Evolutionary conservation across 768 basidiomycete species (phyloP).

Genomic region (Suillus decipiens): DNA sequence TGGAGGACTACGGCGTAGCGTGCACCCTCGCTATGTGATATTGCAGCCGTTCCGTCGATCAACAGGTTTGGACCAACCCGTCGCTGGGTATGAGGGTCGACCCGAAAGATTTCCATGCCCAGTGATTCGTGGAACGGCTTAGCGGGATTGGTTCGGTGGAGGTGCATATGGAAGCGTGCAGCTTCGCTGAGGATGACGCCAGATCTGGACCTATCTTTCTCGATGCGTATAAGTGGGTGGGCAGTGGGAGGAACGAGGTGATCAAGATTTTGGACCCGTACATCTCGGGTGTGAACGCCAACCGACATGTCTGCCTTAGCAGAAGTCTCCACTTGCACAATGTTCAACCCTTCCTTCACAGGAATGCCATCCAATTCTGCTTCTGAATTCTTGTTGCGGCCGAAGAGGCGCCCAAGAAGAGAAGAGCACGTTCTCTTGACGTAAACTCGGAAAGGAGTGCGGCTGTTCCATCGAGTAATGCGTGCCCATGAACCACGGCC

Average conservation of each 20-base stretch:
- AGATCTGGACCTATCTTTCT: slow-evolving; percentile 32
- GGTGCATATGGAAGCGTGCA: slow-evolving; percentile 60
- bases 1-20: slow-evolving; percentile 51
- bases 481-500: slow-evolving; percentile 54
- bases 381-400: slow-evolving; percentile 29
- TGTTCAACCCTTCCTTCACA: slow-evolving; percentile 42
- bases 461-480: slow-evolving; percentile 56
- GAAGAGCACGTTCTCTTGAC: slow-evolving; percentile 49
- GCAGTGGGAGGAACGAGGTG: slow-evolving; percentile 39
- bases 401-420: slow-evolving; percentile 48
- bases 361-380: slow-evolving; percentile 32
- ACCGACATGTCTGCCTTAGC: slow-evolving; percentile 54
- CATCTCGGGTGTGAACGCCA: slow-evolving; percentile 38
- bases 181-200: slow-evolving; percentile 54
- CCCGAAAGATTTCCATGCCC: slow-evolving; percentile 52
- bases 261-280: slow-evolving; percentile 49
- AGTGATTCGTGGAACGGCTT: slow-evolving; percentile 49
- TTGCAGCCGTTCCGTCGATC: slow-evolving; percentile 46
- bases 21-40: slow-evolving; percentile 43
- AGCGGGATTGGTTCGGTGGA: slow-evolving; percentile 50
- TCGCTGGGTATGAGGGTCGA: slow-evolving; percentile 47
- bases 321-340: slow-evolving; percentile 47
- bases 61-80: slow-evolving; percentile 49
- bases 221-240: slow-evolving; percentile 40
- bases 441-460: slow-evolving; percentile 54